Evolutionary conservation across 2,329 filamentous ascomycete species (phyloP).

Genomic region (Annulohypoxylon truncatum): DNA sequence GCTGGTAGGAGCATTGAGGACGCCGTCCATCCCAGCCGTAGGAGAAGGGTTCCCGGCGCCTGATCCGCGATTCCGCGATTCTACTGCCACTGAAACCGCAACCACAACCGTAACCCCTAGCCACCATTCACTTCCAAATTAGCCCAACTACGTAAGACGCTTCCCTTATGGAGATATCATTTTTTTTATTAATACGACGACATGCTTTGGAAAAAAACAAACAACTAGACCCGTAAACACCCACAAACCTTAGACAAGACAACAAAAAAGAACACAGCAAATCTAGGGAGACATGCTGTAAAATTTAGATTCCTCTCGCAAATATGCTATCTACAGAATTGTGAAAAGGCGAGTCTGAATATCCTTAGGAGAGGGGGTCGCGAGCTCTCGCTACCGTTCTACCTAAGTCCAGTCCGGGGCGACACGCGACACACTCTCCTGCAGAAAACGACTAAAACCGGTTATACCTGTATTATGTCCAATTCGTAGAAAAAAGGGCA

Average conservation of each 20-base stretch:
- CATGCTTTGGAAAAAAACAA: not conserved
- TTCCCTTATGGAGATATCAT: not conserved
- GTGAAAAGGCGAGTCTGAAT: slow-evolving; percentile 38
- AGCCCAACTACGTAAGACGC: not conserved
- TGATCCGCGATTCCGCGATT: not conserved
- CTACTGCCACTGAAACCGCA: not conserved
- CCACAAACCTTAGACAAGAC: not conserved
- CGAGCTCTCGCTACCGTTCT: slow-evolving; percentile 35
- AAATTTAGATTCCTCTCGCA: slow-evolving; percentile 42
- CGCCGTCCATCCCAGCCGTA: slow-evolving; percentile 65
- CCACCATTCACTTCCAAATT: not conserved
- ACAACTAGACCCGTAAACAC: not conserved
- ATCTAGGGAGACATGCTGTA: slow-evolving; percentile 16
- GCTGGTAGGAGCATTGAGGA: slow-evolving; percentile 24
- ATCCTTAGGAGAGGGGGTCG: slow-evolving; percentile 23
- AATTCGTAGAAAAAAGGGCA: slow-evolving; percentile 34
- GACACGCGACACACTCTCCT: slow-evolving; percentile 9
- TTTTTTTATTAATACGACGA: slow-evolving; percentile 5
- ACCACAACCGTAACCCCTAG: not conserved
- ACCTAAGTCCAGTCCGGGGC: slow-evolving; percentile 5
- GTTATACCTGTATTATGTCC: slow-evolving; percentile 28
- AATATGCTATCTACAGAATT: slow-evolving; percentile 48
- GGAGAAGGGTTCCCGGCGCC: slow-evolving; percentile 47
- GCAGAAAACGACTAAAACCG: slow-evolving; percentile 30
- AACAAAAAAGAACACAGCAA: not conserved